These are phyloP conservation scores for Pythium diclinum DNA, from an alignment of 352 stramenopile species.

Conservation along the genomic window DNA sequence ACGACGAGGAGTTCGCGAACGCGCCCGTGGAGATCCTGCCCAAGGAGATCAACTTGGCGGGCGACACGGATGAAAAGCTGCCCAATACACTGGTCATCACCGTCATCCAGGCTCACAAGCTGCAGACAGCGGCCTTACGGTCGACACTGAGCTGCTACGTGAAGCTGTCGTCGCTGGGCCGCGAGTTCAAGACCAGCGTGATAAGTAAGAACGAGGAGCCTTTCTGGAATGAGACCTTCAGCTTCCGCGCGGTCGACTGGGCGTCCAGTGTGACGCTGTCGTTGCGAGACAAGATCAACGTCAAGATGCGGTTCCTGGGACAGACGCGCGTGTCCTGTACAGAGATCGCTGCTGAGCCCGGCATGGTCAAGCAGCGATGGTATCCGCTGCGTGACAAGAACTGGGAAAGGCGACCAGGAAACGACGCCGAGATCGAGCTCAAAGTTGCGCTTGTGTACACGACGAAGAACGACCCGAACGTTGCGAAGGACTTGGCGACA, in stretches of 20 bases:
- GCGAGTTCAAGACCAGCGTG: slow-evolving; percentile 72
- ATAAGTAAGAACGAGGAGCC: slow-evolving; percentile 60
- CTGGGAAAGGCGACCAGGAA: slow-evolving; percentile 35
- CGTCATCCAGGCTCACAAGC: slow-evolving; percentile 56
- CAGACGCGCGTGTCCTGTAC: slow-evolving; percentile 56
- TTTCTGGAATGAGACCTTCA: slow-evolving; percentile 76
- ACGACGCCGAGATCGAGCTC: slow-evolving; percentile 47
- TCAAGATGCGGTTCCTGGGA: slow-evolving; percentile 71
- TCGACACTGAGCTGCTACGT: slow-evolving; percentile 68
- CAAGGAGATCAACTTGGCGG: slow-evolving; percentile 50
- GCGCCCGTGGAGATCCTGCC: slow-evolving; percentile 56
- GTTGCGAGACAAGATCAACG: slow-evolving; percentile 63
- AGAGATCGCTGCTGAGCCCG: slow-evolving; percentile 49
- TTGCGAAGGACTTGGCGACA: slow-evolving; percentile 21
- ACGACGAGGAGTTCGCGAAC: slow-evolving; percentile 21
- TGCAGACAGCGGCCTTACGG: slow-evolving; percentile 47
- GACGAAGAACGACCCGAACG: slow-evolving; percentile 48
- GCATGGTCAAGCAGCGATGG: slow-evolving; percentile 61
- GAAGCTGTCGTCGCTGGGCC: slow-evolving; percentile 59
- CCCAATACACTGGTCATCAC: slow-evolving; percentile 75
- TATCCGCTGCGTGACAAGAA: slow-evolving; percentile 52
- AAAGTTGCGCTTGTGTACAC: slow-evolving; percentile 70
- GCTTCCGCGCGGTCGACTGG: slow-evolving; percentile 67
- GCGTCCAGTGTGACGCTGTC: slow-evolving; percentile 59
- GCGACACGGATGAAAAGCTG: slow-evolving; percentile 51